Base-by-base conservation (phyloP, 495 filamentous ascomycete genomes). In the Astrothelium subdiscretum region DNA sequence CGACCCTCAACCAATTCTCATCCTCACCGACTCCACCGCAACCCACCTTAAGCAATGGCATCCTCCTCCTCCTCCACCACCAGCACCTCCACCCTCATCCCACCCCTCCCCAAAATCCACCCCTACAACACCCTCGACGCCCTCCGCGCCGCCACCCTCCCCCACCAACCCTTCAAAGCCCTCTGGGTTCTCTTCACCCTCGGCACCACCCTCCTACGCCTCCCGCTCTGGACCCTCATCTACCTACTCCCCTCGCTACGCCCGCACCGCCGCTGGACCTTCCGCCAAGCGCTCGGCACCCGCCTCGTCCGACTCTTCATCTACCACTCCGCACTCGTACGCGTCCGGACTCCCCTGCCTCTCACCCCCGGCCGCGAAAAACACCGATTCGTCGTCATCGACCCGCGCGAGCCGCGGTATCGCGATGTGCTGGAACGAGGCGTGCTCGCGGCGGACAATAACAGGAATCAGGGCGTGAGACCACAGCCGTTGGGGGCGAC, bases 401-500 rank as follows among this genome's bases (percentile, higher is more conserved):
- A 31, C n/a, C 32, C 63, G 32, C 67, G 73, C 8, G 69, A 62
- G 1, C 0, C 15, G 0, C 63, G 72, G 18, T 62, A 74, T 3
- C 22, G 31, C 3, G 60, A 69, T 38, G 2, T 26, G 2, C 29
- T 54, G 20, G 15, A 10, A 26, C 20, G 48, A 4, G 15, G 24
- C 24, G 8, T 48, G 42, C 35, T 40, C 35, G 6, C 35, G 6
- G 6, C 35, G 15, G 5, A 6, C 6, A 6, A 6, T 6, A 20
- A 8, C 11, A 27, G 40, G 13, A 68, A 72, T 57, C 10, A 52
- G n/a, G 54, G 70, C 22, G 62, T 73, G 51, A 63, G 68, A 48
- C 74, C 75, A 2, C 70, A 66, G n/a, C 57, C 59, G 15, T 69
- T 74, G 3, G 75, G 72, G 24, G 74, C 63, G 2, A 75, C 69